These are phyloP conservation scores for Wickerhamomyces chaumierensis DNA, from an alignment of 805 yeast species.

Conservation along the genomic window DNA sequence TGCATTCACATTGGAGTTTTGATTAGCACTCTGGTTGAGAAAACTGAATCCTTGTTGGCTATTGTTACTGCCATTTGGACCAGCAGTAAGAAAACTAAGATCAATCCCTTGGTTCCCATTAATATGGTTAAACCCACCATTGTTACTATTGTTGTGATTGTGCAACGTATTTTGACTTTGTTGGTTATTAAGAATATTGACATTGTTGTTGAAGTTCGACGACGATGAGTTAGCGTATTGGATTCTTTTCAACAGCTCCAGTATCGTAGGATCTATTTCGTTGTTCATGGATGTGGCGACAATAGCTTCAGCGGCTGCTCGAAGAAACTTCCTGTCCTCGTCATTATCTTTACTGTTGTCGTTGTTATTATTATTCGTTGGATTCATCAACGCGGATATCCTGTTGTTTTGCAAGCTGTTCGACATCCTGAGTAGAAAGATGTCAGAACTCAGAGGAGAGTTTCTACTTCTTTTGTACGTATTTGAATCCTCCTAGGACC, in stretches of 20 bases:
- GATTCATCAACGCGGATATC: neutral
- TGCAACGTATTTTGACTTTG: no score
- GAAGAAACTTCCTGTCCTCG: constrained; percentile 44
- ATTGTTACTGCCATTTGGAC: neutral
- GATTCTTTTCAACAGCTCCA: constrained; percentile 43
- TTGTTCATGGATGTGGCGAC: constrained; percentile 37
- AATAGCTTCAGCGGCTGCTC: constrained; percentile 51
- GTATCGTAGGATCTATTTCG: constrained; percentile 51
- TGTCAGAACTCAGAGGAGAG: no score
- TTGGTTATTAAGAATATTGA: no score
- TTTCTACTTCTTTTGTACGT: no score
- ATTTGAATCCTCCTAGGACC: no score
- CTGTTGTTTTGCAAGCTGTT: neutral
- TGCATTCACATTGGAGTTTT: neutral
- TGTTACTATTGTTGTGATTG: neutral
- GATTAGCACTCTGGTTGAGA: constrained; percentile 1
- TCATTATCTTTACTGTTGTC: constrained; percentile 5
- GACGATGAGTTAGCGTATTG: constrained; percentile 33
- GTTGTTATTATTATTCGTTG: neutral
- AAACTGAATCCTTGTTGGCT: neutral
- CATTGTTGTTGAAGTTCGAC: neutral
- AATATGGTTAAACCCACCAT: constrained; percentile 1
- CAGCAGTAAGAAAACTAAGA: neutral
- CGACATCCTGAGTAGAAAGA: neutral
- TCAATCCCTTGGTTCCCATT: neutral